phyloP scores from a whole-genome alignment of 441 rosid species.

The Jatropha multifida region DNA sequence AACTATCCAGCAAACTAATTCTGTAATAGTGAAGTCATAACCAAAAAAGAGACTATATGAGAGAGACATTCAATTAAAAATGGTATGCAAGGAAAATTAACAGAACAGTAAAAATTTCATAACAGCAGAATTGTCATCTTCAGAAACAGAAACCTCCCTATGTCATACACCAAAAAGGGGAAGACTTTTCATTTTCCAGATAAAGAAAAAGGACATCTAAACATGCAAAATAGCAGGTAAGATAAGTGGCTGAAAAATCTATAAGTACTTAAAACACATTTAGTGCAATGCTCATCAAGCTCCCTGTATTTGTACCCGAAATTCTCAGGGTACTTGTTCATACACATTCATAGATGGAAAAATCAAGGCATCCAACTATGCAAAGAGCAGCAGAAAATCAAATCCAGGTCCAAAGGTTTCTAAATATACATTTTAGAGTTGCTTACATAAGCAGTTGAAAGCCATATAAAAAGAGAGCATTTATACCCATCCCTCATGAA shows the following conservation, averaged over 20 bases:
- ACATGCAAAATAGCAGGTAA: neutral
- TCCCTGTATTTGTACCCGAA: neutral
- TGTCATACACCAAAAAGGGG: neutral
- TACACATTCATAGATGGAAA: neutral
- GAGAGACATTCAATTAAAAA: slow-evolving; percentile 1
- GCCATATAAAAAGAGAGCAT: neutral
- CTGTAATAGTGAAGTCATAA: neutral
- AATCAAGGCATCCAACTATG: slow-evolving; percentile 1
- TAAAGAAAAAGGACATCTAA: neutral
- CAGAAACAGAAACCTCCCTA: neutral
- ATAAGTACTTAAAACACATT: neutral
- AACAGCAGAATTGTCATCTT: neutral
- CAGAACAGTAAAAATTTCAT: neutral
- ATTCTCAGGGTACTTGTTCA: neutral
- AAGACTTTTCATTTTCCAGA: neutral
- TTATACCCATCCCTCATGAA: neutral
- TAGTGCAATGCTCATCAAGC: neutral
- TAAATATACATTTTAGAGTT: neutral
- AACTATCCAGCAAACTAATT: slow-evolving; percentile 9
- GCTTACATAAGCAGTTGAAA: neutral
- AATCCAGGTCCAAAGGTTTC: slow-evolving; percentile 1
- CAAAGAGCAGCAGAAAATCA: neutral
- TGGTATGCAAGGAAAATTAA: no score
- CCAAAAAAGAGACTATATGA: neutral
- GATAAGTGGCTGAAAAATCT: neutral